Evolutionary conservation across 2,329 filamentous ascomycete genomes (phyloP).

Genomic region (Parascedosporium putredinis): DNA sequence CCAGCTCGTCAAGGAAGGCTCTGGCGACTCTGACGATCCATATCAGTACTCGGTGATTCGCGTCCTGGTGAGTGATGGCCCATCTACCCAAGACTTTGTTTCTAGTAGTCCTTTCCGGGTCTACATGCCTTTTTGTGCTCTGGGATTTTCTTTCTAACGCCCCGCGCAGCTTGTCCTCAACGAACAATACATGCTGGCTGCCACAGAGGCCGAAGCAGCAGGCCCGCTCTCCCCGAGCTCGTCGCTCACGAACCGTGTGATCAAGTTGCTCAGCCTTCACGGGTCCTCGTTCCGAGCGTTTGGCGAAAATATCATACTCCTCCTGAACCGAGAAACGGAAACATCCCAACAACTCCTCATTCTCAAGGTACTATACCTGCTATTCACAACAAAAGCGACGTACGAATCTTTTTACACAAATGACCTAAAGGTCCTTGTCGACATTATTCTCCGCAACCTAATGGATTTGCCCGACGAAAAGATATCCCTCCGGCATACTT

Average conservation of each 20-base stretch:
- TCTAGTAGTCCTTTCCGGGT: neutral
- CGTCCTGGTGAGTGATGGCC: constrained; percentile 58
- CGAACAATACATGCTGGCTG: constrained; percentile 91
- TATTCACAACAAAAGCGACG: constrained; percentile 85
- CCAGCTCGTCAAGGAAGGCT: constrained; percentile 75
- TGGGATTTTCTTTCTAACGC: no score
- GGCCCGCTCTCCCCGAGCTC: constrained; percentile 27
- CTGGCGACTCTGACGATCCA: constrained; percentile 69
- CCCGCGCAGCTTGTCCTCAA: constrained; percentile 77
- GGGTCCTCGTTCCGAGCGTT: constrained; percentile 83
- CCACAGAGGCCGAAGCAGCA: constrained; percentile 35
- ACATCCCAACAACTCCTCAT: constrained; percentile 94
- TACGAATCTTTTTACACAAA: constrained; percentile 99
- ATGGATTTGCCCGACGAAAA: constrained; percentile 85
- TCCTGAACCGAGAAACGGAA: constrained; percentile 90
- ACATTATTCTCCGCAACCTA: constrained; percentile 95
- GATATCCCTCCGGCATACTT: constrained; percentile 73
- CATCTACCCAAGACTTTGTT: neutral
- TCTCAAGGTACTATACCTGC: constrained; percentile 84
- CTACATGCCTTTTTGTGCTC: neutral
- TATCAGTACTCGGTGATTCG: constrained; percentile 95
- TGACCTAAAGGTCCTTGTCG: constrained; percentile 83
- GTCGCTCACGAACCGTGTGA: constrained; percentile 78
- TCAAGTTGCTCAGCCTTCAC: constrained; percentile 77
- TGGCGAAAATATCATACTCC: constrained; percentile 91